Base-by-base conservation (phyloP, 164 flowering plant species). In the Brasenia schreberi region DNA sequence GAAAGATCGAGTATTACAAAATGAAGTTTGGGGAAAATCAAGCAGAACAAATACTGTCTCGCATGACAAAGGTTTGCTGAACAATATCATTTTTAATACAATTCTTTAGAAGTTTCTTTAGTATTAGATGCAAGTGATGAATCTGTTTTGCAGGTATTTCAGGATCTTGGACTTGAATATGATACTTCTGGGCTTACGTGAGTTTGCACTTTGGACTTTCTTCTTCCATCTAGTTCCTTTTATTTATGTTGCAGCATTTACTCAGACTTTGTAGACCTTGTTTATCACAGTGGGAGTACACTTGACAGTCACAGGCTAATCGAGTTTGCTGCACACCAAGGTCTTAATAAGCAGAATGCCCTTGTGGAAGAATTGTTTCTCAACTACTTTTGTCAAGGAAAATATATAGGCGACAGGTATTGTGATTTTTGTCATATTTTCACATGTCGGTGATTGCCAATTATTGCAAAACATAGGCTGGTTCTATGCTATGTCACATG, bases 251-350 rank as follows among this genome's bases (percentile, higher is more conserved):
- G 7, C 63, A n/a, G 63, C 19, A 5, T 45, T 7, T 45, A 45
- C 53, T 45, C 12, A 45, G 27, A 23, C 27, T 2, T 23, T 23
- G 27, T 23, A 23, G 27, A 23, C 27, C 27, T 23, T 45, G 10
- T 19, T 60, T 1, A 45, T 64, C 78, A 77, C 92, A 93, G 98
- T 77, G 98, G 99, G 71, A 89, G 76, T 69, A 82, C 89, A 66
- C 45, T 91, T 61, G 96, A 91, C 59, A 91, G 99, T 76, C 99
- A 94, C 76, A 84, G 96, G 76, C 85, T 91, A 63, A 80, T 94
- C 66, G 77, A 80, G 66, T 83, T 80, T 75, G 93, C 97, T 45
- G 93, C 86, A 49, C 72, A 75, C 44, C 91, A 91, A 70, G 87
- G 86, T 64, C 64, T 71, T 49, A 87, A 87, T 66, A 94, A 89